These are phyloP conservation scores for Phytopythium sindhum DNA, from an alignment of 352 stramenopile genomes.

Conservation along the genomic window DNA sequence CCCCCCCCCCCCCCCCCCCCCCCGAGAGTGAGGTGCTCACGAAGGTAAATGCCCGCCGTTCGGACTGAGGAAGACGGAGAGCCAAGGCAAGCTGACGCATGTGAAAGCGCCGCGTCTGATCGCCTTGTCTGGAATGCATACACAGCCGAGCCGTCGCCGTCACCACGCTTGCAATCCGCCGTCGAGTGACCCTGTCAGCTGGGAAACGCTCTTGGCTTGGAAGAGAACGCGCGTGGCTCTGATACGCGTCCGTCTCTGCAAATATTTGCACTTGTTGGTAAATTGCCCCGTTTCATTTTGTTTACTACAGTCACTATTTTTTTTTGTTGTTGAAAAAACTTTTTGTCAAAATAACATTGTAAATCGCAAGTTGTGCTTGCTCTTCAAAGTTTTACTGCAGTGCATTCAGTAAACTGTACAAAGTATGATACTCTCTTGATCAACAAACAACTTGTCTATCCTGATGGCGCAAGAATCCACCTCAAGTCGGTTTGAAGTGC, in stretches of 20 bases:
- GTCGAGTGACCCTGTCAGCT: slow-evolving; percentile 3
- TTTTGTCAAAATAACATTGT: too few relatives aligned
- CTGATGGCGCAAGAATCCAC: not conserved
- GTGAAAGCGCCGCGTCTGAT: not conserved
- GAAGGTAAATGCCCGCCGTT: not conserved
- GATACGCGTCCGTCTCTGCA: slow-evolving; percentile 3
- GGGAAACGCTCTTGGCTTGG: not conserved
- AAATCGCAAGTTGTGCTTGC: too few relatives aligned
- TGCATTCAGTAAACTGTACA: not conserved
- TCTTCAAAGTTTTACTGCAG: not conserved
- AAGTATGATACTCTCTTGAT: not conserved
- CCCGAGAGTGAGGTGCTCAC: too few relatives aligned
- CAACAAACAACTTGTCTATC: not conserved
- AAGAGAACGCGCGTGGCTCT: not conserved
- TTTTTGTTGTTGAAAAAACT: too few relatives aligned
- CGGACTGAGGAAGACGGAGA: not conserved
- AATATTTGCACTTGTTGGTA: not conserved
- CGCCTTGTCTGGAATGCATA: not conserved
- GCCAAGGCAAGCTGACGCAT: not conserved
- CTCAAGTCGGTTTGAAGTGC: not conserved
- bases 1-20: too few relatives aligned
- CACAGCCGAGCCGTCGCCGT: not conserved
- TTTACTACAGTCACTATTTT: not conserved
- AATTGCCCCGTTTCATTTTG: too few relatives aligned
- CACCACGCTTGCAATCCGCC: not conserved